Evolutionary conservation across 139 green algal species (phyloP).

Genomic region (Chlamydomonas eustigma): DNA sequence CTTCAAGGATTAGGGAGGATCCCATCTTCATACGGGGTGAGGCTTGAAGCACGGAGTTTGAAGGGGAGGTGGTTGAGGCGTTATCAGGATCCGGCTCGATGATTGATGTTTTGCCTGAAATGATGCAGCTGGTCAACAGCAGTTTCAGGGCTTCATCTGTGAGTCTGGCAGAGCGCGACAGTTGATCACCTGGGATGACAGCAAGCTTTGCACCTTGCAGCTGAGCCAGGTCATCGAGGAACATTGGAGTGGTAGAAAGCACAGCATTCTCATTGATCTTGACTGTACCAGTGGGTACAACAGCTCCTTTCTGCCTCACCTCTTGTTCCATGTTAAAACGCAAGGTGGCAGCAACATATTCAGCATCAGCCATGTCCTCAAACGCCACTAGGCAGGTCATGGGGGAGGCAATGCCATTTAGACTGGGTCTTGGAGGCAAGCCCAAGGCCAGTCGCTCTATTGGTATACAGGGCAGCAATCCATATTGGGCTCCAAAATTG

Average conservation of each 20-base stretch:
- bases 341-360: slow-evolving; percentile 22
- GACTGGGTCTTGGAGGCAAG: neutral
- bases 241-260: neutral
- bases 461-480: slow-evolving; percentile 24
- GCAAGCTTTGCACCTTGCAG: slow-evolving; percentile 1
- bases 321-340: neutral
- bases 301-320: neutral
- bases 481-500: slow-evolving; percentile 31
- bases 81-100: neutral
- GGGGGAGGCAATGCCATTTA: neutral
- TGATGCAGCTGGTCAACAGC: neutral
- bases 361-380: slow-evolving; percentile 26
- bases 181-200: neutral
- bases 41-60: too few species aligned
- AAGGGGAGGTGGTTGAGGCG: neutral
- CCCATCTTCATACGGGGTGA: too few species aligned
- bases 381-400: slow-evolving; percentile 21
- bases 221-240: slow-evolving; percentile 3
- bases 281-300: neutral
- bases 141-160: neutral
- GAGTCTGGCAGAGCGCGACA: neutral
- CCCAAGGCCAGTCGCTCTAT: neutral
- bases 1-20: too few species aligned
- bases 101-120: neutral
- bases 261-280: neutral